Percentiles rank a stretch among this genome's conserved stretches.
phyloP scores from a whole-genome alignment of 208 protist genomes.

The Trypanosoma brucei region DNA sequence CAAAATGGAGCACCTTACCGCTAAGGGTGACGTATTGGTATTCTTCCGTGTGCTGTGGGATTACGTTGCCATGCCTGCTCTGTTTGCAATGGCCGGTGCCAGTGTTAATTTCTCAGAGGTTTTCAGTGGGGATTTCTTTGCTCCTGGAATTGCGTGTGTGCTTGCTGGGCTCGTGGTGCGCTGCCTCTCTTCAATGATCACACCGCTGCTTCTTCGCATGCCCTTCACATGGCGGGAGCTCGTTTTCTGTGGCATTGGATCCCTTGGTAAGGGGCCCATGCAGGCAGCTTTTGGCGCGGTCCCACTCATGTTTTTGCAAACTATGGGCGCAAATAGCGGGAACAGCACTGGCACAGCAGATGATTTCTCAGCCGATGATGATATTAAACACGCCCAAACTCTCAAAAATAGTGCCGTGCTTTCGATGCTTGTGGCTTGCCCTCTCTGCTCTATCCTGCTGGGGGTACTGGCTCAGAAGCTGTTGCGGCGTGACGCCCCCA shows the following conservation, averaged over 20 bases:
- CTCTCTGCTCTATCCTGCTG: slow-evolving; percentile 55
- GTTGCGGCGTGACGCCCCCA: slow-evolving; percentile 17
- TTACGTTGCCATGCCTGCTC: slow-evolving; percentile 52
- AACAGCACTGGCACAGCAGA: slow-evolving; percentile 20
- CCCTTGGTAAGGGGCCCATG: slow-evolving; percentile 52
- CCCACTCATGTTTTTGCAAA: slow-evolving; percentile 27
- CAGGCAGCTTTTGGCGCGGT: slow-evolving; percentile 36
- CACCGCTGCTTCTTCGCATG: slow-evolving; percentile 31
- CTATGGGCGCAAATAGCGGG: not conserved
- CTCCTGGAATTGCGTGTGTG: slow-evolving; percentile 30
- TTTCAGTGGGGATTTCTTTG: slow-evolving; percentile 37
- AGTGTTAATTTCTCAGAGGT: slow-evolving; percentile 39
- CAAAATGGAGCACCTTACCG: slow-evolving; percentile 26
- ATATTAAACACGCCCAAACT: slow-evolving; percentile 25
- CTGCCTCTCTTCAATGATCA: slow-evolving; percentile 30
- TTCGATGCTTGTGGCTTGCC: slow-evolving; percentile 43
- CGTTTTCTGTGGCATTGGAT: slow-evolving; percentile 48
- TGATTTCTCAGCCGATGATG: slow-evolving; percentile 19
- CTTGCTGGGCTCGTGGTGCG: slow-evolving; percentile 41
- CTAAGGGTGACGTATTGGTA: slow-evolving; percentile 42
- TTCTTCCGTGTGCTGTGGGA: slow-evolving; percentile 43
- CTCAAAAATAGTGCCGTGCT: slow-evolving; percentile 55
- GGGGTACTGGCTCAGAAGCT: slow-evolving; percentile 30
- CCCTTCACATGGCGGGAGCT: slow-evolving; percentile 36
- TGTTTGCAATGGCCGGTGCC: slow-evolving; percentile 49